Evolutionary conservation across 306 rosid genomes (phyloP).

Genomic region (Trifolium fragiferum): DNA sequence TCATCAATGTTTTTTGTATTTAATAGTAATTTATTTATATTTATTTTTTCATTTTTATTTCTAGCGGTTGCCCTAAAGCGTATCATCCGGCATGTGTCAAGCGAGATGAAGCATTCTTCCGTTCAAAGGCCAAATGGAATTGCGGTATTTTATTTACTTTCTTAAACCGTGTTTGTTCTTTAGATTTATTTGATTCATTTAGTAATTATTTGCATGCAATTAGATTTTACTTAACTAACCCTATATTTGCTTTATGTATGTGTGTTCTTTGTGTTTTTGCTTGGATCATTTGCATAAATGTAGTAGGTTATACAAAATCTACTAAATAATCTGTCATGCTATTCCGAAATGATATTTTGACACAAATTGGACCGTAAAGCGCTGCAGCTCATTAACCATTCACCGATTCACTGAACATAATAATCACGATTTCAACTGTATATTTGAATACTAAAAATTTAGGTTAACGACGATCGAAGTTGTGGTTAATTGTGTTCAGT

Average conservation of each 20-base stretch:
- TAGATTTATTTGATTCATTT: not conserved
- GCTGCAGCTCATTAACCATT: not conserved
- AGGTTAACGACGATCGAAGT: not conserved
- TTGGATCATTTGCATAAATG: not conserved
- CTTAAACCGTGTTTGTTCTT: not conserved
- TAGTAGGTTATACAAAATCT: conserved; percentile 12
- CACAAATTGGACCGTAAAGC: not conserved
- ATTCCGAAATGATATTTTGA: not conserved
- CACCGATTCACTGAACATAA: not conserved
- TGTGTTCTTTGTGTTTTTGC: conserved; percentile 7
- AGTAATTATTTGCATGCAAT: conserved; percentile 4
- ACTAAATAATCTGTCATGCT: conserved; percentile 15
- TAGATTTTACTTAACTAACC: conserved; percentile 11
- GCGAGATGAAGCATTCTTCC: conserved; percentile 89
- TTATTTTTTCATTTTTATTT: not conserved
- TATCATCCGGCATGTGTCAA: conserved; percentile 93
- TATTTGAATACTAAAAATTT: not conserved
- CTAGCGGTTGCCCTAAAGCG: conserved; percentile 97
- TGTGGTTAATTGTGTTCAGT: not conserved
- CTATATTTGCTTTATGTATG: not conserved
- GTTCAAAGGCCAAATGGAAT: conserved; percentile 95
- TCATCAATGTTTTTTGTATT: conserved; percentile 7
- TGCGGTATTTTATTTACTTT: conserved; percentile 73
- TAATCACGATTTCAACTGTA: not conserved
- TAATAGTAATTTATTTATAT: not conserved